Evolutionary conservation across 352 stramenopile species (phyloP).

Genomic region (Nothophytophthora sp.): DNA sequence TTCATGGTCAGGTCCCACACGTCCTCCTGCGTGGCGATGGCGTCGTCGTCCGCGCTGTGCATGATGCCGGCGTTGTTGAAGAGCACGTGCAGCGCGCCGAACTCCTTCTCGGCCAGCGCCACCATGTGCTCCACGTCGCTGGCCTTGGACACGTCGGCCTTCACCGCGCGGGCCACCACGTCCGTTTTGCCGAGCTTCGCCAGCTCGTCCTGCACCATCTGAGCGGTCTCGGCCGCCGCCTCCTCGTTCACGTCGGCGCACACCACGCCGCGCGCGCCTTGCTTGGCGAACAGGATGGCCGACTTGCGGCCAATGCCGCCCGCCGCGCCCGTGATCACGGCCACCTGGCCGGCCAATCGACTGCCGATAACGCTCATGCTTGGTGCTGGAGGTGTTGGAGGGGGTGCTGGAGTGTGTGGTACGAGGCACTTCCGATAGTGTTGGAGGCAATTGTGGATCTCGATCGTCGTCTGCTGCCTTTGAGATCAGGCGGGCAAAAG

Average conservation of each 20-base stretch:
- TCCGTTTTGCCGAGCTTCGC: conserved; percentile 54
- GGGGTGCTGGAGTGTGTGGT: neutral
- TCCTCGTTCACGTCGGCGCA: conserved; percentile 80
- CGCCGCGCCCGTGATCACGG: conserved; percentile 81
- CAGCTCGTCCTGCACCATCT: conserved; percentile 69
- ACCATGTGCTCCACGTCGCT: conserved; percentile 78
- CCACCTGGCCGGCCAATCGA: conserved; percentile 71
- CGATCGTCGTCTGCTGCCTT: conserved; percentile 8
- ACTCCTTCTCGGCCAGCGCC: conserved; percentile 74
- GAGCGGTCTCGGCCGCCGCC: conserved; percentile 60
- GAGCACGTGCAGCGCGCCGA: conserved; percentile 74
- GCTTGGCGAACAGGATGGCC: conserved; percentile 81
- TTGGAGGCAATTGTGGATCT: no score
- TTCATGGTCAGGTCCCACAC: conserved; percentile 88
- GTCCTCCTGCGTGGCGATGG: conserved; percentile 70
- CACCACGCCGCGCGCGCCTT: conserved; percentile 77
- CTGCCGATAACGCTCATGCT: conserved; percentile 55
- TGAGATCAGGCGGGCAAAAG: no score
- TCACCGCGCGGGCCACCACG: conserved; percentile 53
- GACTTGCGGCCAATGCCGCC: conserved; percentile 84
- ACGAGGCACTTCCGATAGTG: conserved; percentile 23
- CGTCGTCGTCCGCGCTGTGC: conserved; percentile 81
- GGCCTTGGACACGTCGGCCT: conserved; percentile 78
- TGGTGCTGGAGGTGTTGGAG: conserved; percentile 1
- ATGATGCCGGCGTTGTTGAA: conserved; percentile 92